A percentile compares a stretch with the other conserved stretches of the same genome.
Conservation (phyloP, 2,329 filamentous ascomycete genomes). For the Trichophyton mentagrophytes region DNA sequence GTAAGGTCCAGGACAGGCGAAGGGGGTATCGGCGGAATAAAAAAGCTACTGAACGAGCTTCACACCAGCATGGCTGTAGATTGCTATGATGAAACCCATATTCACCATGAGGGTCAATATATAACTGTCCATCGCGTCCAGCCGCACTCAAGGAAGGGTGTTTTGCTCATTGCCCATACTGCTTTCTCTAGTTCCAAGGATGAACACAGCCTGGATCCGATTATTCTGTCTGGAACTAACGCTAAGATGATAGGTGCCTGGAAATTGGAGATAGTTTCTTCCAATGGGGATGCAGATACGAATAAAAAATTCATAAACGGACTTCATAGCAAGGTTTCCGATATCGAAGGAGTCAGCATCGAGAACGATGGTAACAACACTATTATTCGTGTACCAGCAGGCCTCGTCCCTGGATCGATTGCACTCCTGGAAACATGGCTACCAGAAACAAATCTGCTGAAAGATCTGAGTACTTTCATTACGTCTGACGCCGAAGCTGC, state of each 20-base stretch:
- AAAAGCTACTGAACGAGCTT: conserved; percentile 87
- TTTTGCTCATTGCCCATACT: conserved; percentile 91
- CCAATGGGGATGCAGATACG: conserved; percentile 54
- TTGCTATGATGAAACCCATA: conserved; percentile 86
- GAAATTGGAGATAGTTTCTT: conserved; percentile 63
- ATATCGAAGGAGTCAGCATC: conserved; percentile 60
- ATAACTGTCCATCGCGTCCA: conserved; percentile 94
- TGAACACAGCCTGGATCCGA: conserved; percentile 66
- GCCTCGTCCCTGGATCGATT: conserved; percentile 87
- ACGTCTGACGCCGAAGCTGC: conserved; percentile 68
- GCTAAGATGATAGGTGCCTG: conserved; percentile 80
- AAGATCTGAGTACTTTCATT: conserved; percentile 73
- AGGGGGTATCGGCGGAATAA: conserved; percentile 76
- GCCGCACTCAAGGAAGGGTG: conserved; percentile 79
- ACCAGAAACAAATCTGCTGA: conserved; percentile 68
- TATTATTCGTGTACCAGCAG: conserved; percentile 63
- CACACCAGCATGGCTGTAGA: conserved; percentile 93
- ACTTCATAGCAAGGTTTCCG: conserved; percentile 67
- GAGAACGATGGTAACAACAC: conserved; percentile 62
- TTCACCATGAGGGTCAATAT: conserved; percentile 92
- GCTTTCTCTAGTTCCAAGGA: conserved; percentile 85
- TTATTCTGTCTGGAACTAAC: conserved; percentile 70
- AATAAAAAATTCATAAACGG: conserved; percentile 58
- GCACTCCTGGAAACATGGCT: conserved; percentile 95
- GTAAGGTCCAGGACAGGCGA: conserved; percentile 58